Evolutionary conservation across 1,284 basidiomycete genomes (phyloP), one percentile per base, ranked within the genome.

Genomic region (Sanghuangporus sanghuang): DNA sequence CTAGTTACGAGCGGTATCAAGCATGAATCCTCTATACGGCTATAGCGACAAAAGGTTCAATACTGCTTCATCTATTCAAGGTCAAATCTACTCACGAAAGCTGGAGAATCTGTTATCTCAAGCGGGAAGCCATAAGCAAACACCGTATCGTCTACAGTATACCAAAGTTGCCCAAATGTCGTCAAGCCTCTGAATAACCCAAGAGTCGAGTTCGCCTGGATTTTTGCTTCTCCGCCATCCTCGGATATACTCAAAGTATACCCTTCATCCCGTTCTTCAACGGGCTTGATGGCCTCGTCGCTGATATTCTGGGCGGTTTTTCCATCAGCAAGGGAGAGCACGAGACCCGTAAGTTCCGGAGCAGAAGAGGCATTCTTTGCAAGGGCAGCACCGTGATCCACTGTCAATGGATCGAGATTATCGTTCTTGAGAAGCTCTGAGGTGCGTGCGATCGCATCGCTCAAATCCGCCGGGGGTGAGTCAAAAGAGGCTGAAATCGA

Each of bases 141-240:
- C 1, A 79, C 81, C 35, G 74, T 74, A 9, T 72, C 79, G 9
- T 69, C 72, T 55, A 76, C 75, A 40, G 81, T 78, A 69, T 89
- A 93, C 82, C 85, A 89, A 40, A 96, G 74, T 75, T 95, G 92
- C 44, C 79, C 77, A 72, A 96, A 93, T 0, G 93, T 95, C 35
- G 90, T 88, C 66, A 96, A 74, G 1, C 93, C 95, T 59, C 95
- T 80, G 63, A 87, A 84, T 12, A 95, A 75, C 0, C 94, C 93
- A 21, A 96, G 75, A 0, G 91, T 85, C 42, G 89, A 87, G 64
- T 85, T 85, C 2, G 93, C 89, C 0, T 73, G 78, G 55, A 96
- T 75, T 0, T 75, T 80, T 6, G 90, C 92, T 2, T 71, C 64
- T 0, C 78, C 77, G 3, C 88, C 89, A 62, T 88, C 81, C 2